These are phyloP conservation scores for Hypholoma fasciculare DNA, from an alignment of 768 basidiomycete species.

Conservation along the genomic window DNA sequence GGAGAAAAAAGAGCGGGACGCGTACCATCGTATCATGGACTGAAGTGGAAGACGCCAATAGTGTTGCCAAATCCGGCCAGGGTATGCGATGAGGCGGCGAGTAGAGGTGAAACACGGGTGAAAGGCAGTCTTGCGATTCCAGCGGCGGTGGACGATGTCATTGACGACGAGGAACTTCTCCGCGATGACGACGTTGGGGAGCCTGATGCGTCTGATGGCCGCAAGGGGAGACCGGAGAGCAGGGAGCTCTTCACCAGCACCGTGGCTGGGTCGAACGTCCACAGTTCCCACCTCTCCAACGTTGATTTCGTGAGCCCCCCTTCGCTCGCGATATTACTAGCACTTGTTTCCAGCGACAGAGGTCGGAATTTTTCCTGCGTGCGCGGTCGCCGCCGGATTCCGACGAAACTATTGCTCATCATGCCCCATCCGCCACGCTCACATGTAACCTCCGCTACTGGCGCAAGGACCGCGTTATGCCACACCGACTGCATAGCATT, in stretches of 20 bases:
- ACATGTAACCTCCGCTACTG: slow-evolving; percentile 55
- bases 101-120: slow-evolving; percentile 69
- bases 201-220: slow-evolving; percentile 15
- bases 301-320: slow-evolving; percentile 61
- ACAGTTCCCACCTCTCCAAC: slow-evolving; percentile 82
- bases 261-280: slow-evolving; percentile 67
- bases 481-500: slow-evolving; percentile 44
- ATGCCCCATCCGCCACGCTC: slow-evolving; percentile 84
- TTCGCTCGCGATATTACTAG: not conserved
- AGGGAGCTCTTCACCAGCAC: slow-evolving; percentile 49
- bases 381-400: slow-evolving; percentile 68
- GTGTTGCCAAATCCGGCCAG: slow-evolving; percentile 83
- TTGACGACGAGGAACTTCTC: slow-evolving; percentile 23
- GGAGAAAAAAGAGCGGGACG: not conserved
- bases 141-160: slow-evolving; percentile 20
- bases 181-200: slow-evolving; percentile 16
- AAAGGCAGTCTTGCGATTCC: slow-evolving; percentile 68
- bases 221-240: slow-evolving; percentile 44
- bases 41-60: slow-evolving; percentile 55
- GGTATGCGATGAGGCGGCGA: slow-evolving; percentile 47
- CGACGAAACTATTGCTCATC: slow-evolving; percentile 54
- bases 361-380: slow-evolving; percentile 28
- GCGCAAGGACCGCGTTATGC: slow-evolving; percentile 56
- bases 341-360: slow-evolving; percentile 7
- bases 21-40: slow-evolving; percentile 12